Percentiles rank a stretch among this genome's conserved stretches.
phyloP scores from a whole-genome alignment of 1,139 yeast genomes.

The Pneumocystis oryctolagi region DNA sequence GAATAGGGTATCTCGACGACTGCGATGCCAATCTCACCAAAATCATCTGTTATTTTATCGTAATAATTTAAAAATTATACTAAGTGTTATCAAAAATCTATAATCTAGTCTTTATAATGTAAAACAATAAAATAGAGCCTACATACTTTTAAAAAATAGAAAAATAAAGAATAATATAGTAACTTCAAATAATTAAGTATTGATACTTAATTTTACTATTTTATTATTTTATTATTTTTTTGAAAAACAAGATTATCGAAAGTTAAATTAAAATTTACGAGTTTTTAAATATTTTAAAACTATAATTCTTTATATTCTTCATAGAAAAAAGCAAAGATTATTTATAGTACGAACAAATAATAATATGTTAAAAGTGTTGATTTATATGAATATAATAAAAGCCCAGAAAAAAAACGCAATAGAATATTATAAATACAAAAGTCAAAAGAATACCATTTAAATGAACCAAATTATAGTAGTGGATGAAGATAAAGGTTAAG shows the following conservation, averaged over 20 bases:
- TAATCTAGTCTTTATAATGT: neutral
- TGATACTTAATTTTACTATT: too few species aligned
- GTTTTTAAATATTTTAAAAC: too few species aligned
- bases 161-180: too few species aligned
- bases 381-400: too few species aligned
- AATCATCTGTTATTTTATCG: neutral
- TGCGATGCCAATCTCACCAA: constrained; percentile 14
- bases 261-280: too few species aligned
- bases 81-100: neutral
- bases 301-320: neutral
- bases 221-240: too few species aligned
- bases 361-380: neutral
- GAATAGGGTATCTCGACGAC: constrained; percentile 47
- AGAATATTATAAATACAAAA: neutral
- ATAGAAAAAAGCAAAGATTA: neutral
- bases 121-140: neutral
- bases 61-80: neutral
- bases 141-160: neutral
- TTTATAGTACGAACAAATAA: neutral
- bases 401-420: neutral
- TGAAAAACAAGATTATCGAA: too few species aligned
- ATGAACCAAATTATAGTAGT: neutral
- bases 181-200: too few species aligned
- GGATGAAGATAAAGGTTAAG: neutral
- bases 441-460: neutral